phyloP scores from a whole-genome alignment of 305 asterid species.

The Rubia tinctorum region DNA sequence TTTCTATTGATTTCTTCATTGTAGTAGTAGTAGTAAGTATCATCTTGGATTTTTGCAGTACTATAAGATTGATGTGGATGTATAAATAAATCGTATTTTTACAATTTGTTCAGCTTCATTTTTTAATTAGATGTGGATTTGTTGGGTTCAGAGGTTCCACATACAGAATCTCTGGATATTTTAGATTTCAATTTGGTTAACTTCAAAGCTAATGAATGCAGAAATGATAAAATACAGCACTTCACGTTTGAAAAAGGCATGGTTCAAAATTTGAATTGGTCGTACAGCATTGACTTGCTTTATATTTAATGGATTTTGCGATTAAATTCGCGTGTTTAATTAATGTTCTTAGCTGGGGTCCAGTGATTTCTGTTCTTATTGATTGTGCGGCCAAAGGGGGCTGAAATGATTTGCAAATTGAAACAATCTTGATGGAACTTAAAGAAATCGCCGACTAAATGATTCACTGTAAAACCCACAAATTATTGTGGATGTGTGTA shows the following conservation, averaged over 20 bases:
- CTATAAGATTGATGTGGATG: constrained; percentile 8
- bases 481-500: too few relatives aligned
- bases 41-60: constrained; percentile 5
- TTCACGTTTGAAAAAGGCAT: not conserved
- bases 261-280: constrained; percentile 16
- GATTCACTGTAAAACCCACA: too few relatives aligned
- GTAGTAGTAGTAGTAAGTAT: not conserved
- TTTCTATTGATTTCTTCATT: not conserved
- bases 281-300: not conserved
- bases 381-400: not conserved
- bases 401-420: not conserved
- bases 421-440: too few relatives aligned
- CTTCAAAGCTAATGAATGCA: not conserved
- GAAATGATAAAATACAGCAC: not conserved
- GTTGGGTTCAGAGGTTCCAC: not conserved
- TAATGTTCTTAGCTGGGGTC: not conserved
- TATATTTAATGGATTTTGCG: not conserved
- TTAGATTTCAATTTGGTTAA: not conserved
- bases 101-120: too few relatives aligned
- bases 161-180: not conserved
- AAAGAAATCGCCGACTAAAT: too few relatives aligned
- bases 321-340: too few relatives aligned
- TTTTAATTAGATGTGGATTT: not conserved
- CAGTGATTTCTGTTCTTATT: not conserved
- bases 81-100: constrained; percentile 13